Evolutionary conservation across 2,329 filamentous ascomycete genomes (phyloP), one percentile per base, ranked within the genome.

Genomic region (Ceratocystis eucalypticola): DNA sequence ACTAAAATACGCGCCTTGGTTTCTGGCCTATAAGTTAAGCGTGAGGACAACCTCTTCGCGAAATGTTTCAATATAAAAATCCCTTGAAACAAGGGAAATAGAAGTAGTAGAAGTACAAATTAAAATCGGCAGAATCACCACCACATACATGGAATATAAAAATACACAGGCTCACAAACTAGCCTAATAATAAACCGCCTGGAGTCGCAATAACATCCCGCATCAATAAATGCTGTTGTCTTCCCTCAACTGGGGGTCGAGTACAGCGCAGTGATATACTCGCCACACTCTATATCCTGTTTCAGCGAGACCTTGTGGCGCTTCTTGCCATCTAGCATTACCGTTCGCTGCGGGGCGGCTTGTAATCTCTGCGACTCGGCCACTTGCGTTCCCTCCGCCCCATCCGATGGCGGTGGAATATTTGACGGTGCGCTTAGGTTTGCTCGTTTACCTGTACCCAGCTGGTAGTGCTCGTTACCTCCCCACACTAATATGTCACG

Each of bases 401-500:
- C 76, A 69, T 96, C 91, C 53, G 93, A 75, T 15, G 90, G 75
- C 15, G 90, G 88, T 41, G 85, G 84, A 65, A 96, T 91, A 73
- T 96, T 93, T 1, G 81, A 80, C 1, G 94, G 94, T 12, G 82
- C 80, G 64, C 84, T 83, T 8, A 88, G 73, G 72, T 97, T 97
- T 72, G 84, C 94, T 69, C 93, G 80, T 79, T 88, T 95, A 33
- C 94, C 92, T 0, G 88, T 96, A 12, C 94, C 94, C 30, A 99
- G 83, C 76, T 99, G 94, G 75, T 88, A 96, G 74, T 87, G 84
- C 77, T 97, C 92, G 72, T 97, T 99, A 65, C 91, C 91, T 69
- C 94, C 94, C 90, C 92, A 99, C 80, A 90, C 95, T 1, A 97
- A 75, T 37, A 92, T 86, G 74, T 97, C 94, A 3, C 88, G 85